phyloP scores from a whole-genome alignment of 352 stramenopile species.

The Thalassiosira ordinaria region DNA sequence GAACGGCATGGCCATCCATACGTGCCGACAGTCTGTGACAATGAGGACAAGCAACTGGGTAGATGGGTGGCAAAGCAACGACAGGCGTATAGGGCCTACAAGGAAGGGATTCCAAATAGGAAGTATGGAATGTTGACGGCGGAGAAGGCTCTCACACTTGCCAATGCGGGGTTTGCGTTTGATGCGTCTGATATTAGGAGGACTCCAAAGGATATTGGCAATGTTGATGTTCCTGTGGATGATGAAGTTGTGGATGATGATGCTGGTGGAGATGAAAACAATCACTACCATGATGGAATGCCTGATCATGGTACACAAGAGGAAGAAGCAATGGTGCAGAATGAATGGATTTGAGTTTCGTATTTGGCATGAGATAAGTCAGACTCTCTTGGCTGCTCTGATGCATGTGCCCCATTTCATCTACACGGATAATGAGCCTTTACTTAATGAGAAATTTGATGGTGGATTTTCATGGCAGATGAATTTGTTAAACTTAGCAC shows the following conservation, averaged over 20 bases:
- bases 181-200: neutral
- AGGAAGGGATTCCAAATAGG: neutral
- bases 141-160: slow-evolving; percentile 4
- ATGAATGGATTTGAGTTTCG: no score
- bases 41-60: neutral
- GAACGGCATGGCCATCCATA: slow-evolving; percentile 6
- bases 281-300: no score
- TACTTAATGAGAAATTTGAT: no score
- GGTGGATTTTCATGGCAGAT: no score
- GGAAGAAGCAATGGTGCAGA: no score
- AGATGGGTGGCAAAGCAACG: neutral
- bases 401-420: no score
- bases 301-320: no score
- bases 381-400: no score
- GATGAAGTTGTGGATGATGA: neutral
- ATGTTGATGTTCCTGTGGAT: neutral
- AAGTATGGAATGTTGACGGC: slow-evolving; percentile 21
- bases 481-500: no score
- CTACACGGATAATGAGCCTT: no score
- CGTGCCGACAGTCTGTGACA: neutral
- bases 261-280: no score
- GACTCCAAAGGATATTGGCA: neutral
- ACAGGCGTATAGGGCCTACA: slow-evolving; percentile 10
- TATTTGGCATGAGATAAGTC: no score
- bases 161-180: slow-evolving; percentile 20